A percentile compares a stretch with the other conserved stretches of the same genome.
Evolutionary conservation across 495 filamentous ascomycete genomes (phyloP).

Genomic region (Penicillium chermesinum): DNA sequence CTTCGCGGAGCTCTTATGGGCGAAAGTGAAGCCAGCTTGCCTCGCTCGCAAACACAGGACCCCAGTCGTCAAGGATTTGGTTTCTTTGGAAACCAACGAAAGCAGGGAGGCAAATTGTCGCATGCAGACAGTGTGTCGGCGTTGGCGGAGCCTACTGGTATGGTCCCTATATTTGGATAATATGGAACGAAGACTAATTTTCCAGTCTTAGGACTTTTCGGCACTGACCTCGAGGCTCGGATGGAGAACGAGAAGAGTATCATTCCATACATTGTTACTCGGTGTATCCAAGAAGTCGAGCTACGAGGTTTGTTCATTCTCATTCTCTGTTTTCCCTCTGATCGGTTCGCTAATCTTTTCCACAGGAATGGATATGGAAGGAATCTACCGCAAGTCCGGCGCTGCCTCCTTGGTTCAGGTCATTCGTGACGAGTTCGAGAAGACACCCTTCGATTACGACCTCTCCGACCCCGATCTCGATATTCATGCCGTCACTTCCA

Average conservation of each 20-base stretch:
- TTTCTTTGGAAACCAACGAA: conserved; percentile 59
- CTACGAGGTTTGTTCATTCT: conserved; percentile 57
- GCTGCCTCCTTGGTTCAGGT: conserved; percentile 79
- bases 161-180: conserved; percentile 19
- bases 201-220: conserved; percentile 63
- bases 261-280: conserved; percentile 84
- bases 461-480: conserved; percentile 91
- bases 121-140: conserved; percentile 51
- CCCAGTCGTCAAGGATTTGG: conserved; percentile 65
- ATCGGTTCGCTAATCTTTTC: conserved; percentile 5
- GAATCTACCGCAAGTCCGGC: conserved; percentile 96
- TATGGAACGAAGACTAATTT: neutral
- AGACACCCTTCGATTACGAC: conserved; percentile 63
- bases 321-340: neutral
- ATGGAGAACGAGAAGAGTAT: conserved; percentile 84
- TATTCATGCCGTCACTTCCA: conserved; percentile 93
- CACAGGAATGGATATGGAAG: conserved; percentile 91
- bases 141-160: conserved; percentile 50
- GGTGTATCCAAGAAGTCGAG: conserved; percentile 97
- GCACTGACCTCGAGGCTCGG: conserved; percentile 80
- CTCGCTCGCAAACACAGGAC: conserved; percentile 48
- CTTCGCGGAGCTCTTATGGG: conserved; percentile 74
- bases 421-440: conserved; percentile 88
- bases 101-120: conserved; percentile 44
- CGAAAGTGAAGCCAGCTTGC: conserved; percentile 44